A percentile compares a stretch with the other conserved stretches of the same genome.
phyloP scores from a whole-genome alignment of 108 stramenopile genomes.

The Conticribra weissflogii region DNA sequence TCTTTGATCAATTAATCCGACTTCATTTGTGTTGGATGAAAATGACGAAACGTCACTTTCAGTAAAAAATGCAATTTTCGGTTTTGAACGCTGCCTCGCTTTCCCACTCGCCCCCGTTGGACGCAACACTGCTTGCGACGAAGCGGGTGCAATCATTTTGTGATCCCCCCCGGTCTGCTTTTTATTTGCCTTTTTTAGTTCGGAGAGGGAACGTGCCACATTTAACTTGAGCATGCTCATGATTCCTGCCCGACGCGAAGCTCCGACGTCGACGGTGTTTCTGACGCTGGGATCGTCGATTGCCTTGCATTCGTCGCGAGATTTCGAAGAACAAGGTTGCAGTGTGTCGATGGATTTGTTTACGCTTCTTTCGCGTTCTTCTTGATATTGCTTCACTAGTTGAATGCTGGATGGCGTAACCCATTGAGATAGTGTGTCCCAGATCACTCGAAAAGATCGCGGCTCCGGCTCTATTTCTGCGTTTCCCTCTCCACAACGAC shows the following conservation, averaged over 20 bases:
- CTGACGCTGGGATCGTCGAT: neutral
- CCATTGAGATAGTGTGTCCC: slow-evolving; percentile 43
- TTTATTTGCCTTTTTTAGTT: slow-evolving; percentile 38
- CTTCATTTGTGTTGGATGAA: neutral
- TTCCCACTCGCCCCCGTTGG: neutral
- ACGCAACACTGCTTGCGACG: neutral
- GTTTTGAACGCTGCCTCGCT: neutral
- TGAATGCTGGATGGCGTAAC: slow-evolving; percentile 27
- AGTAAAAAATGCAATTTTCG: neutral
- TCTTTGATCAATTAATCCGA: slow-evolving; percentile 9
- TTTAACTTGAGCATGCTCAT: slow-evolving; percentile 75
- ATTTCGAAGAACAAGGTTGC: neutral
- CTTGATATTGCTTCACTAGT: slow-evolving; percentile 16
- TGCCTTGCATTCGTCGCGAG: neutral
- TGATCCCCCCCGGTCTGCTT: neutral
- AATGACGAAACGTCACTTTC: neutral
- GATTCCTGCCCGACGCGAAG: slow-evolving; percentile 70
- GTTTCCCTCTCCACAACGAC: neutral
- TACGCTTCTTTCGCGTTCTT: neutral
- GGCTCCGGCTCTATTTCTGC: slow-evolving; percentile 1
- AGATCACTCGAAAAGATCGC: slow-evolving; percentile 39
- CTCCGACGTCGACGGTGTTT: slow-evolving; percentile 55
- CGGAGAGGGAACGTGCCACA: slow-evolving; percentile 55
- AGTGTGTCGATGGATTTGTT: neutral
- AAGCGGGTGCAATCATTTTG: neutral